Conservation (phyloP, 2,329 filamentous ascomycete genomes). For the Blastomyces gilchristii region DNA sequence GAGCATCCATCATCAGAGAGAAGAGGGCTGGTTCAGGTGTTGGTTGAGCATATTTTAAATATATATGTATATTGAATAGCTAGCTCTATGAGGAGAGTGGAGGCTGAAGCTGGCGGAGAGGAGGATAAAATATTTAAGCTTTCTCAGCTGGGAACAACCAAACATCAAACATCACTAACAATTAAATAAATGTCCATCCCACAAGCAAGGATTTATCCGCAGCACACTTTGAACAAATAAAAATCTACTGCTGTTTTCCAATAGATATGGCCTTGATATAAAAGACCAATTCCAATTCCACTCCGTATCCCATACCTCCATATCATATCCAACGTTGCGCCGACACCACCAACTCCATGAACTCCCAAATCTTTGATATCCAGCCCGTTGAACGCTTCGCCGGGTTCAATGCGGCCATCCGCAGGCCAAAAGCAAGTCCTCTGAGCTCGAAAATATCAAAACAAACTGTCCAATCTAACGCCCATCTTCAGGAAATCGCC, state of each 20-base stretch:
- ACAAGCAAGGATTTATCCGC: not conserved
- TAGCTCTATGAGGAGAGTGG: not conserved
- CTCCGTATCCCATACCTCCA: not conserved
- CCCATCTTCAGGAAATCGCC: slow-evolving; percentile 60
- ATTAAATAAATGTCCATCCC: not conserved
- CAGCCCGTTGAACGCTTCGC: slow-evolving; percentile 60
- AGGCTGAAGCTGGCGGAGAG: not conserved
- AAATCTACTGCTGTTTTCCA: not conserved
- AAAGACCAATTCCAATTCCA: not conserved
- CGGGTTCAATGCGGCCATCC: slow-evolving; percentile 58
- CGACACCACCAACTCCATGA: slow-evolving; percentile 20
- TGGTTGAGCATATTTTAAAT: not conserved
- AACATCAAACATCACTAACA: not conserved
- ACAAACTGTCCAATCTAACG: not conserved
- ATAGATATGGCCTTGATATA: not conserved
- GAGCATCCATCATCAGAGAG: not conserved
- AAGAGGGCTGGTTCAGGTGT: not conserved
- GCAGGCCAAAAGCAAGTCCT: slow-evolving; percentile 56
- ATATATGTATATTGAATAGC: too few species aligned
- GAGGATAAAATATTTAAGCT: not conserved
- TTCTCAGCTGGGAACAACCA: not conserved
- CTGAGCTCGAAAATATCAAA: not conserved
- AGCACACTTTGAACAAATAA: not conserved
- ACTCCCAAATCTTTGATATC: slow-evolving; percentile 47
- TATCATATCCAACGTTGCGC: not conserved